A percentile compares a stretch with the other conserved stretches of the same genome.
These are phyloP conservation scores for Colletotrichum tropicale DNA, from an alignment of 2,329 filamentous ascomycete species.

Conservation along the genomic window DNA sequence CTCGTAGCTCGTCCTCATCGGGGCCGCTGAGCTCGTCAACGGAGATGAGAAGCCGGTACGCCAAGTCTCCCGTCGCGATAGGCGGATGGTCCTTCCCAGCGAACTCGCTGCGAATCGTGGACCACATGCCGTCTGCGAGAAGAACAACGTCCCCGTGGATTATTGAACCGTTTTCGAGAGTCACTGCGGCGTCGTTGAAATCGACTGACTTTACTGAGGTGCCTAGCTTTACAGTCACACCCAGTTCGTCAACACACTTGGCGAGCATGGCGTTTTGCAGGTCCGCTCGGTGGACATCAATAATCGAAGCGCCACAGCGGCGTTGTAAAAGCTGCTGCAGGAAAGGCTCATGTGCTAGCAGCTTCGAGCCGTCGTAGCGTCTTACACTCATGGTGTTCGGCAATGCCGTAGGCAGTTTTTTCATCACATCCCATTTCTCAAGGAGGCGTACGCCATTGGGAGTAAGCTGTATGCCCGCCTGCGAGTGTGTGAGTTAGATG, in stretches of 20 bases:
- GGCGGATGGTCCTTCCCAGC: constrained; percentile 47
- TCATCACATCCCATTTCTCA: neutral
- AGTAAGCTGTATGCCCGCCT: constrained; percentile 12
- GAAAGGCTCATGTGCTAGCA: neutral
- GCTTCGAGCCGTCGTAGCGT: constrained; percentile 4
- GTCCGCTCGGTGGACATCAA: constrained; percentile 52
- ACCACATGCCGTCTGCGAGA: constrained; percentile 52
- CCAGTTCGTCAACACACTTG: constrained; percentile 45
- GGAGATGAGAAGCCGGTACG: constrained; percentile 56
- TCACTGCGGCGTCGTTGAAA: constrained; percentile 26
- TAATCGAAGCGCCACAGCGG: constrained; percentile 36
- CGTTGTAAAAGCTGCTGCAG: neutral
- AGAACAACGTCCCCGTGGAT: constrained; percentile 47
- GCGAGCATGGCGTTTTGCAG: constrained; percentile 45
- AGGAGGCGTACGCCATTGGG: constrained; percentile 7
- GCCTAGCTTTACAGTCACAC: constrained; percentile 29
- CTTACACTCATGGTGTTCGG: constrained; percentile 8
- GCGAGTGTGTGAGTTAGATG: neutral
- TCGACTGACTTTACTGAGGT: neutral
- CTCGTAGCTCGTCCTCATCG: constrained; percentile 35
- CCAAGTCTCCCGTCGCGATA: constrained; percentile 56
- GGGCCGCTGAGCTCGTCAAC: constrained; percentile 50
- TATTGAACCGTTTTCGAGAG: constrained; percentile 34
- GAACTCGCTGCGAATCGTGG: constrained; percentile 44
- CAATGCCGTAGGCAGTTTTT: neutral